These are phyloP conservation scores for Ceratocystis destructans DNA, from an alignment of 2,329 filamentous ascomycete species.

Conservation along the genomic window DNA sequence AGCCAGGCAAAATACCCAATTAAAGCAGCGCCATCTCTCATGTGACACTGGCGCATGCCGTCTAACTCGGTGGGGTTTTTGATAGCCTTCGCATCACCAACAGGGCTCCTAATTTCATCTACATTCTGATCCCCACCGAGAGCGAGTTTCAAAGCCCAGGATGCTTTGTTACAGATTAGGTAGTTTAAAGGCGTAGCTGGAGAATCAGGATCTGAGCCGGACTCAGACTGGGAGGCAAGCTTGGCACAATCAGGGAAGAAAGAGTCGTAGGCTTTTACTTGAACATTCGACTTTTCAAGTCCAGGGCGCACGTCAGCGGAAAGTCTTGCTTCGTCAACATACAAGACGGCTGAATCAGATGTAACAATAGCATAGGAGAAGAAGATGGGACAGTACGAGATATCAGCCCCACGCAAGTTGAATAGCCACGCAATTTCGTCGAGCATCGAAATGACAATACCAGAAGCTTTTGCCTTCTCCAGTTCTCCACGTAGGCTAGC, in stretches of 20 bases:
- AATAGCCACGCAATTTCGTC: conserved; percentile 99
- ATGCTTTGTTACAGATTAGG: conserved; percentile 74
- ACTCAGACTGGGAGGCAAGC: conserved; percentile 36
- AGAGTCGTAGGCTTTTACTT: conserved; percentile 65
- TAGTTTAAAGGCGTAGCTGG: conserved; percentile 46
- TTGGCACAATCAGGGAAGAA: conserved; percentile 67
- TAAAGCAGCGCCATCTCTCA: conserved; percentile 81
- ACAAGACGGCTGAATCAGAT: conserved; percentile 60
- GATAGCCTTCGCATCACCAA: conserved; percentile 82
- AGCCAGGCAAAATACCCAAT: conserved; percentile 95
- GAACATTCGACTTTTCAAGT: conserved; percentile 54
- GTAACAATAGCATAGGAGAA: conserved; percentile 92
- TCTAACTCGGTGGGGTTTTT: conserved; percentile 84
- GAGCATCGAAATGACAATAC: conserved; percentile 84
- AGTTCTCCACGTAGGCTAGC: conserved; percentile 79
- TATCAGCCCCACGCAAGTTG: conserved; percentile 87
- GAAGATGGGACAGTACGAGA: conserved; percentile 96
- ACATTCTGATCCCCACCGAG: conserved; percentile 75
- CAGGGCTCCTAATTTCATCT: conserved; percentile 73
- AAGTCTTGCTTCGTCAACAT: conserved; percentile 70
- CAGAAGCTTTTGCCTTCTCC: conserved; percentile 74
- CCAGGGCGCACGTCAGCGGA: conserved; percentile 54
- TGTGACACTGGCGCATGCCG: conserved; percentile 87
- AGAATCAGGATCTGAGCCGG: conserved; percentile 25
- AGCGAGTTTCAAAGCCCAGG: conserved; percentile 80